Conservation (phyloP, 1,139 yeast genomes). For the Candida neerlandica region DNA sequence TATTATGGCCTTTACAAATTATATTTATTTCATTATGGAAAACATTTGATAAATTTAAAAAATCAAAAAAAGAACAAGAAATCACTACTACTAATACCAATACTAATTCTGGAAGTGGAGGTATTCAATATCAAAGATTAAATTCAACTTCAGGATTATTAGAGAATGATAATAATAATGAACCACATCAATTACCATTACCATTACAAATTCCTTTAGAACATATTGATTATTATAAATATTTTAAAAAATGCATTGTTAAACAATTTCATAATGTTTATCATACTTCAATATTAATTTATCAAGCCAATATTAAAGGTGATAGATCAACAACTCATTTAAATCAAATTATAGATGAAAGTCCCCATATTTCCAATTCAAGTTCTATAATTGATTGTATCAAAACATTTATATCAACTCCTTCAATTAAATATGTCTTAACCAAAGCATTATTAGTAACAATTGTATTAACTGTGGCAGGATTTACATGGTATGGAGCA, state of each 20-base stretch:
- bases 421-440: constrained; percentile 53
- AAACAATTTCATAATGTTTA: constrained; percentile 54
- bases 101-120: constrained; percentile 6
- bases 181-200: constrained; percentile 6
- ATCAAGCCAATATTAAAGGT: constrained; percentile 41
- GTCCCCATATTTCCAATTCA: constrained; percentile 44
- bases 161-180: constrained; percentile 29
- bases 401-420: constrained; percentile 38
- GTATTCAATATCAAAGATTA: constrained; percentile 31
- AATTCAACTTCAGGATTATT: constrained; percentile 32
- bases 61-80: constrained; percentile 5
- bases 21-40: constrained; percentile 46
- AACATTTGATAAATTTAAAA: constrained; percentile 32
- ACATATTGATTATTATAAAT: constrained; percentile 25
- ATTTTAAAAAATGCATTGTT: constrained; percentile 45
- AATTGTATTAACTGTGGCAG: constrained; percentile 70
- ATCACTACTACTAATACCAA: background rate
- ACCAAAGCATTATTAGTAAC: constrained; percentile 49
- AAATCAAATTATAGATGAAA: constrained; percentile 38
- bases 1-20: constrained; percentile 76
- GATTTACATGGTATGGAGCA: constrained; percentile 84
- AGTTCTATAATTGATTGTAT: constrained; percentile 41
- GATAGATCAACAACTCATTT: constrained; percentile 40
- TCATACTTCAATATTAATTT: constrained; percentile 53
- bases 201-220: constrained; percentile 17